Conservation (phyloP, 345 rosid genomes). For the Eutrema heterophyllum region DNA sequence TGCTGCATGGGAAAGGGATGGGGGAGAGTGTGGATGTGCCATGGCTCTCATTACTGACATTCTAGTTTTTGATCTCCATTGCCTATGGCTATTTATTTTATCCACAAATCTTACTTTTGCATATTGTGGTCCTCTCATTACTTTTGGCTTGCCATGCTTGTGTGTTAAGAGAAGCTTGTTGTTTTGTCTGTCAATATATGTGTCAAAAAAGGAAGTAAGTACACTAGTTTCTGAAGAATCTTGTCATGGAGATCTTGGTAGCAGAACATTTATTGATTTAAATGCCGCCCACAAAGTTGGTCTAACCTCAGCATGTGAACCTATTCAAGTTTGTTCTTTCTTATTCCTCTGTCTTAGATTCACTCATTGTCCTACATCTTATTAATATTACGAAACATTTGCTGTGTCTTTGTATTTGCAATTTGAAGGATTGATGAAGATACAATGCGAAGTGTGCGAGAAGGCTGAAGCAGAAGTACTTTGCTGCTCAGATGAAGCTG, state of each 20-base stretch:
- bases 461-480: conserved; percentile 40
- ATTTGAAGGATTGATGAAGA: conserved; percentile 24
- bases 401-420: not conserved
- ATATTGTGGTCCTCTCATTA: conserved; percentile 31
- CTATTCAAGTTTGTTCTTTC: conserved; percentile 21
- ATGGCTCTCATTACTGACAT: conserved; percentile 19
- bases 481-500: conserved; percentile 42
- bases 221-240: conserved; percentile 13
- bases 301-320: conserved; percentile 24
- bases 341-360: conserved; percentile 3
- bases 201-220: not conserved
- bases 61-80: conserved; percentile 8
- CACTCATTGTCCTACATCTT: not conserved
- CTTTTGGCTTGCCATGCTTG: conserved; percentile 26
- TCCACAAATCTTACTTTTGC: not conserved
- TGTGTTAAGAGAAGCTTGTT: conserved; percentile 20
- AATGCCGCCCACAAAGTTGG: conserved; percentile 33
- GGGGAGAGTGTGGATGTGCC: conserved; percentile 17
- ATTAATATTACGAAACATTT: not conserved
- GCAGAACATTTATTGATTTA: conserved; percentile 21
- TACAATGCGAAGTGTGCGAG: conserved; percentile 39
- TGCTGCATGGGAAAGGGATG: conserved; percentile 33
- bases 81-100: conserved; percentile 18
- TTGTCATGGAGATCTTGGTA: conserved; percentile 9
- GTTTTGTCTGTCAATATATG: conserved; percentile 16